Evolutionary conservation across 1,284 basidiomycete genomes (phyloP), one percentile per base, ranked within the genome.

Genomic region (Sporisorium scitamineum): DNA sequence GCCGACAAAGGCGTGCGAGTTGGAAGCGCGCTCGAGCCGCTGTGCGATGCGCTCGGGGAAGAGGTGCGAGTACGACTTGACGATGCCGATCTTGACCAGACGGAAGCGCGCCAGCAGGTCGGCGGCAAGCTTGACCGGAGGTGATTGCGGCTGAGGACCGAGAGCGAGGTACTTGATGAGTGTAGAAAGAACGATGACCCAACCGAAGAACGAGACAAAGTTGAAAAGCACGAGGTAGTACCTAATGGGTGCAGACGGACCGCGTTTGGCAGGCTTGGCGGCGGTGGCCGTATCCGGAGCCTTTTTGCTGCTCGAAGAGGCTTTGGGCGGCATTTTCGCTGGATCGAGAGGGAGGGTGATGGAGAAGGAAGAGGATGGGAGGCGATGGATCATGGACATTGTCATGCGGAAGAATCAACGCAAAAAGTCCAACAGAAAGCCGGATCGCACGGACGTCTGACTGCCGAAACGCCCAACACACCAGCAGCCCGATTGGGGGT

Each of bases 141-240:
- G 48, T 20, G 79, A 70, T 44, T 62, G 41, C 14, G 64, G 58
- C 53, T 78, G 74, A 7, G 79, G 70, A 2, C 80, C 81, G 18
- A 70, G 5, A 13, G 63, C 59, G n/a, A 83, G 59, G 59, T 80
- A 79, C 70, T 81, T 80, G 70, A 82, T 18, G 53, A 79, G 57
- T 2, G 78, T 68, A 34, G 72, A 75, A 20, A 83, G 64, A 18
- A 82, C 72, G 26, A 83, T 48, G 18, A 70, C 60, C 81, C 81
- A 83, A 16, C 76, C 78, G 56, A 82, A 81, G 70, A 82, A 81
- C 42, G 77, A 80, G 50, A 72, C 52, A 34, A 81, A 63, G 76
- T 83, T 83, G 73, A 72, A 81, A 24, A 57, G 13, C 48, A 79
- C 62, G 48, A 81, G 70, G 41, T 80, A 81, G 61, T 66, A 69